Base-by-base conservation (phyloP, 2,329 filamentous ascomycete species). In the Diaporthe humulicola region DNA sequence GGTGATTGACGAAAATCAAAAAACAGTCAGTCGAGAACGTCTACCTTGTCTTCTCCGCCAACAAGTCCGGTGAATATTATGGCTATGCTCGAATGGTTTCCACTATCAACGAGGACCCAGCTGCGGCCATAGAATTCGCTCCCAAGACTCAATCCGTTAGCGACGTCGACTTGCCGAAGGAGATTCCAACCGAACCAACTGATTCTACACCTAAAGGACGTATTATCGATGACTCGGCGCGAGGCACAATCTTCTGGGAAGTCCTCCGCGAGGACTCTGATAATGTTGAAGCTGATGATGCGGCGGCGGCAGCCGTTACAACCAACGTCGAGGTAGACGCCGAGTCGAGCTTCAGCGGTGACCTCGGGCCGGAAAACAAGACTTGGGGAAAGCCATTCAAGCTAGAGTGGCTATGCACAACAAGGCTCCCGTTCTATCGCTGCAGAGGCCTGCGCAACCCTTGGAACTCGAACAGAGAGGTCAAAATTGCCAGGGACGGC, bases 231-330 rank as follows among this genome's bases (percentile, higher is more conserved):
- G 96, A 98, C 81, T 96, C 94, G 5, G 93, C 95, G 0, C 90
- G 96, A n/a, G 96, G 96, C 0, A 98, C 96, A 0, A 98, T 98
- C 54, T 98, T 98, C 80, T 98, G 96, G 96, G 96, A 98, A 82
- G 93, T 93, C 9, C 93, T 96, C 67, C 84, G 87, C 14, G 83
- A 82, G 66, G 82, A 80, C n/a, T 77, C 75, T 22, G 82, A 86
- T 6, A 81, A 78, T 33, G 70, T 52, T 25, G 87, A 85, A 9
- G 85, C 85, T 28, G 88, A 89, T n/a, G 86, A 87, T n/a, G n/a
- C n/a, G 14, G 83, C 84, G 25, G 83, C 81, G 3, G 81, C 81
- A 9, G 81, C 78, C 42, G 87, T 84, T 12, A 85, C 85, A 30
- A 3, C 33, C 8, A 54, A 45, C n/a, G 88, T 88, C 25, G 87